phyloP scores from a whole-genome alignment of 805 yeast genomes.

The Wickerhamomyces ciferrii region DNA sequence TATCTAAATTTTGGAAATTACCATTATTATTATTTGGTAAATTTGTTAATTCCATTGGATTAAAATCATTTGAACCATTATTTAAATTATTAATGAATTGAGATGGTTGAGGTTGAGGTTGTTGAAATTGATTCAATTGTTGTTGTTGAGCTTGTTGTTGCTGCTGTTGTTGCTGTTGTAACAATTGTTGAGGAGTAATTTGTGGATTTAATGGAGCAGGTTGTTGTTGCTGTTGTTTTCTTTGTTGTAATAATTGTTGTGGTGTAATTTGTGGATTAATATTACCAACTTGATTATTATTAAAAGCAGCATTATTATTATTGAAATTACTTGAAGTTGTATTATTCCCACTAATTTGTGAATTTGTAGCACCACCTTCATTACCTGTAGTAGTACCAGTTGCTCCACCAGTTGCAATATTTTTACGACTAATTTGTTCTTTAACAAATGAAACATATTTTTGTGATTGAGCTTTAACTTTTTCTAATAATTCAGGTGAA shows the following conservation, averaged over 20 bases:
- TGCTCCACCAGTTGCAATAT: conserved; percentile 26
- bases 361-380: background rate
- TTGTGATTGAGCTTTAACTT: conserved; percentile 66
- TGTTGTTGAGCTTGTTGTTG: conserved; percentile 17
- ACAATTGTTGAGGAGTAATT: conserved; percentile 21
- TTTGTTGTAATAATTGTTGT: conserved; percentile 19
- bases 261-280: conserved; percentile 21
- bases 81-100: conserved; percentile 4
- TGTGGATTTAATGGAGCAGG: conserved; percentile 8
- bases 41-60: conserved; percentile 1
- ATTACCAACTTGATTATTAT: conserved; percentile 3
- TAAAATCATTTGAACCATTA: conserved; percentile 1
- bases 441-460: conserved; percentile 72
- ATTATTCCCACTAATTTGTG: conserved; percentile 16
- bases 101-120: conserved; percentile 1
- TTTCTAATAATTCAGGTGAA: conserved; percentile 65
- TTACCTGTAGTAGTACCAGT: conserved; percentile 16
- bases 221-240: conserved; percentile 24
- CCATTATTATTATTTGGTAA: background rate
- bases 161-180: conserved; percentile 19
- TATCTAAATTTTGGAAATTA: background rate
- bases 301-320: conserved; percentile 9
- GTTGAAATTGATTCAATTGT: conserved; percentile 1
- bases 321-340: background rate
- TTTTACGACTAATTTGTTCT: conserved; percentile 43